Percentiles rank a stretch among this genome's conserved stretches.
phyloP scores from a whole-genome alignment of 495 filamentous ascomycete genomes.

The Penicillium argentinense region DNA sequence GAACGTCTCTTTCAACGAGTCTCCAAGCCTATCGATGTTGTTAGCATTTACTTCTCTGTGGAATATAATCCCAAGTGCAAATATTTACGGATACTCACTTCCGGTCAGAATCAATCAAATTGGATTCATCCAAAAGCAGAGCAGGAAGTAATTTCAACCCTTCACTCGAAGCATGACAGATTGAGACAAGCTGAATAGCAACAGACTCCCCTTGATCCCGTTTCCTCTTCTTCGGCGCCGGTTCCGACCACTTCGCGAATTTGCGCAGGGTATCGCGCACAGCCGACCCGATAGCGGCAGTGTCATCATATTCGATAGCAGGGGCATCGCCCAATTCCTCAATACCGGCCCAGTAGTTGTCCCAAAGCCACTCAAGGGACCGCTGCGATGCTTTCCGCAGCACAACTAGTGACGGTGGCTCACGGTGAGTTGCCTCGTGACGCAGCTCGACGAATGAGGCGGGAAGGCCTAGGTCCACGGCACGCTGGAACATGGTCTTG shows the following conservation, averaged over 20 bases:
- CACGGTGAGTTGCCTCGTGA: constrained; percentile 87
- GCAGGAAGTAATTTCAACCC: constrained; percentile 24
- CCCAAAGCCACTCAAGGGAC: constrained; percentile 84
- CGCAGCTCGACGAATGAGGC: constrained; percentile 85
- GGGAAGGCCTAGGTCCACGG: constrained; percentile 72
- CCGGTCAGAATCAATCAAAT: constrained; percentile 29
- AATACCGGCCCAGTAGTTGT: constrained; percentile 69
- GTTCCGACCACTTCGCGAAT: constrained; percentile 14
- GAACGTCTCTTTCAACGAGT: constrained; percentile 29
- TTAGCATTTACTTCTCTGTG: constrained; percentile 4
- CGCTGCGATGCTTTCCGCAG: constrained; percentile 63
- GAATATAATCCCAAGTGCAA: not conserved
- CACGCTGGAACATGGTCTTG: constrained; percentile 80
- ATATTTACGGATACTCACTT: constrained; percentile 28
- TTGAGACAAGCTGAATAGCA: constrained; percentile 27
- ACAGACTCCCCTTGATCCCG: constrained; percentile 25
- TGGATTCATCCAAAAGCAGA: constrained; percentile 28
- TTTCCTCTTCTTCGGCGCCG: constrained; percentile 35
- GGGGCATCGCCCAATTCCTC: constrained; percentile 11
- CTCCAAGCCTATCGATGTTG: constrained; percentile 28
- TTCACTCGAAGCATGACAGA: constrained; percentile 23
- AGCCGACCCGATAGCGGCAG: constrained; percentile 15
- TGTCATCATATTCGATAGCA: constrained; percentile 11
- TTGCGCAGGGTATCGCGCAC: constrained; percentile 21
- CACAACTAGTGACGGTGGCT: constrained; percentile 71